These are phyloP conservation scores for Phytophthora quininea DNA, from an alignment of 352 stramenopile genomes.

Conservation along the genomic window DNA sequence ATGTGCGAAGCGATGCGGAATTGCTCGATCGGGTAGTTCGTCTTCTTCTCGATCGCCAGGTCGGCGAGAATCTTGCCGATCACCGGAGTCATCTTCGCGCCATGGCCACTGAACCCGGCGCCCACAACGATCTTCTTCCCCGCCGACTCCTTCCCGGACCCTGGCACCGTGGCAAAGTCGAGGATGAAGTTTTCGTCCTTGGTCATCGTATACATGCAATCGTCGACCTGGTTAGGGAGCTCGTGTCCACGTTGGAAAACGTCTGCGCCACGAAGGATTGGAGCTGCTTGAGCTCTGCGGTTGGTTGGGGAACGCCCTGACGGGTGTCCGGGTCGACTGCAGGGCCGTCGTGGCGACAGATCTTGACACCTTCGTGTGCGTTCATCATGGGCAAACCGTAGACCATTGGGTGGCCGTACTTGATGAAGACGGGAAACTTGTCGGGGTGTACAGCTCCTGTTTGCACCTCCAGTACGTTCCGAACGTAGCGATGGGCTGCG, in stretches of 20 bases:
- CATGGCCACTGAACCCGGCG: slow-evolving; percentile 82
- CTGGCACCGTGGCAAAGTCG: slow-evolving; percentile 43
- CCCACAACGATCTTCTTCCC: slow-evolving; percentile 65
- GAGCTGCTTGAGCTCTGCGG: slow-evolving; percentile 29
- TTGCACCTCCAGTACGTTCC: slow-evolving; percentile 67
- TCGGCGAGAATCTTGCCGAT: slow-evolving; percentile 83
- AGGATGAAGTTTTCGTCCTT: slow-evolving; percentile 80
- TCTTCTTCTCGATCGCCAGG: slow-evolving; percentile 58
- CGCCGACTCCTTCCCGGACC: neutral
- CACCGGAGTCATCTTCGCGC: slow-evolving; percentile 86
- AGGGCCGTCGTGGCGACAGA: slow-evolving; percentile 67
- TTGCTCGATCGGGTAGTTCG: slow-evolving; percentile 47
- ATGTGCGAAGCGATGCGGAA: slow-evolving; percentile 29
- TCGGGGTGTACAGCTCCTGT: slow-evolving; percentile 47
- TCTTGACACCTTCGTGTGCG: slow-evolving; percentile 64
- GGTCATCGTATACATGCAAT: slow-evolving; percentile 90
- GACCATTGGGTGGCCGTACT: slow-evolving; percentile 54
- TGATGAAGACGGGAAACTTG: slow-evolving; percentile 74
- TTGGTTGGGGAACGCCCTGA: slow-evolving; percentile 43
- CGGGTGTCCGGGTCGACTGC: slow-evolving; percentile 51
- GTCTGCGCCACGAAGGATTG: slow-evolving; percentile 41
- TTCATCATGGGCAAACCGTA: slow-evolving; percentile 65
- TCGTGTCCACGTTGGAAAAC: slow-evolving; percentile 63
- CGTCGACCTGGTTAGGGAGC: slow-evolving; percentile 42
- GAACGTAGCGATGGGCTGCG: slow-evolving; percentile 70